Conservation (phyloP, 2,329 filamentous ascomycete genomes). For the Epicoccum sorghinum region DNA sequence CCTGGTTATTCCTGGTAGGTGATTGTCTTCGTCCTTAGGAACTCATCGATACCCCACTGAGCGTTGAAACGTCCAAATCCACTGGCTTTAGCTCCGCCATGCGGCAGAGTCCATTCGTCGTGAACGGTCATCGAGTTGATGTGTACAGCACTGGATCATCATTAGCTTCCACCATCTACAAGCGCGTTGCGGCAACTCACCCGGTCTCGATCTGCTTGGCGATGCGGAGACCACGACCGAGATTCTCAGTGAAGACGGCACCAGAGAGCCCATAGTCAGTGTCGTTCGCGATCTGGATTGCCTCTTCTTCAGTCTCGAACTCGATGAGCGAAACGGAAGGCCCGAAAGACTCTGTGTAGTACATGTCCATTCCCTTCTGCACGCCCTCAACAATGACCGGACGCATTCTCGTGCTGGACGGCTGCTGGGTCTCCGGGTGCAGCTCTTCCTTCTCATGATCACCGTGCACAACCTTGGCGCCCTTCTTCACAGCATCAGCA, state of each 20-base stretch:
- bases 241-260: conserved; percentile 74
- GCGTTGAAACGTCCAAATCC: conserved; percentile 58
- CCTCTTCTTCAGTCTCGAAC: conserved; percentile 73
- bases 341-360: conserved; percentile 76
- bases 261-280: conserved; percentile 77
- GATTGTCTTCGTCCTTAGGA: conserved; percentile 51
- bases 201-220: conserved; percentile 64
- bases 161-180: neutral
- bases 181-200: conserved; percentile 28
- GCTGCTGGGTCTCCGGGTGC: conserved; percentile 49
- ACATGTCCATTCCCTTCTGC: conserved; percentile 75
- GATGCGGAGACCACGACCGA: conserved; percentile 55
- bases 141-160: conserved; percentile 50
- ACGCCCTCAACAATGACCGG: conserved; percentile 73
- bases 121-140: conserved; percentile 60
- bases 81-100: conserved; percentile 57
- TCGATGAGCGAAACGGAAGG: conserved; percentile 72
- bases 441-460: conserved; percentile 42
- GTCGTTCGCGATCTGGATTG: conserved; percentile 76
- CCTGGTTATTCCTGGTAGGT: conserved; percentile 44
- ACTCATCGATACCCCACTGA: conserved; percentile 55
- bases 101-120: conserved; percentile 55
- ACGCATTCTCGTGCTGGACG: conserved; percentile 57
- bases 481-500: conserved; percentile 61
- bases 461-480: conserved; percentile 64